Evolutionary conservation across 345 rosid genomes (phyloP), one percentile per base, ranked within the genome.

Genomic region (Aegle marmelos): DNA sequence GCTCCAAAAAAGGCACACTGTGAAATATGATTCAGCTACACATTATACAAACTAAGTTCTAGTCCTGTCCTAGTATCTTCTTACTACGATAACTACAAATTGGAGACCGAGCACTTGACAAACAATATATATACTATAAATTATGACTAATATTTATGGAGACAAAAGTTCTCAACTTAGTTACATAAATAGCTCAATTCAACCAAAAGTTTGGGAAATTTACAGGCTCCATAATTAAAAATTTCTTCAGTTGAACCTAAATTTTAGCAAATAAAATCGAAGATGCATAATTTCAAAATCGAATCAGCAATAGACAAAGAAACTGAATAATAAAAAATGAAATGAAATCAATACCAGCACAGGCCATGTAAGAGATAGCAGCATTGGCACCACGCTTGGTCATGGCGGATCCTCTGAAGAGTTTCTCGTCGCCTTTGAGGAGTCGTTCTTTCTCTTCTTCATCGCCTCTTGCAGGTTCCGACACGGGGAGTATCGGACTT

Each of bases 371-470:
- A 62, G 93, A 89, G 75, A 94, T 28, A 70, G 99, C 97, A 62
- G 99, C 99, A 73, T 85, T 85, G 30, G 95, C 95, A 34, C 99
- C 98, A 63, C 92, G 80, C 78, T 82, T 94, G 75, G 98, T 94
- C 99, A 94, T 91, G 86, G 98, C 85, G 81, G 98, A 92, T 86
- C 98, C 99, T 84, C 80, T 86, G 64, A 94, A 96, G 63, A 91
- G 83, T 79, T 85, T 89, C 13, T 90, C 98, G 33, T 90, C 94
- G 74, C 85, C 90, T 84, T 75, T 90, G 68, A 87, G 78, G 58
- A 88, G 86, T 77, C 80, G 60, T 77, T 86, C 93, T 79, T 85
- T 88, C 65, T 90, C 93, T 76, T 79, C 95, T 70, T 90, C 93
- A 74, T 80, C 95, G 73, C 80, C 84, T 71, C 65, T 77, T 6